Base-by-base conservation (phyloP, 2,329 filamentous ascomycete genomes). In the Ceratocystis smalleyi region DNA sequence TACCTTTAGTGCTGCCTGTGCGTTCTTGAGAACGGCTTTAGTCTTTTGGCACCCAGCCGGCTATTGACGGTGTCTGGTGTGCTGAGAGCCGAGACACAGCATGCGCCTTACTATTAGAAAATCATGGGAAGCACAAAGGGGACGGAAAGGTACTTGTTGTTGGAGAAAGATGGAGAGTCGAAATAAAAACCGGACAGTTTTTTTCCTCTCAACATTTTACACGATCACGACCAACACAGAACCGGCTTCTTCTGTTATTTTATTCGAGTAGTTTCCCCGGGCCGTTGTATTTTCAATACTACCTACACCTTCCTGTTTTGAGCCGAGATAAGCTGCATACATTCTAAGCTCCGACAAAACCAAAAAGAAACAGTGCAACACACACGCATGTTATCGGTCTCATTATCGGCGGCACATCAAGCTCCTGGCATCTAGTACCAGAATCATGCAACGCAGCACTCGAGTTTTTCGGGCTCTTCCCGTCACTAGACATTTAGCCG, bases 381-480 rank as follows among this genome's bases (percentile, higher is more conserved):
- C 12, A 51, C 47, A 5, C 22, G 22, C 22, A 51, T 15, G 27
- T 15, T 27, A 27, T 51, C 22, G 3, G 8, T 6, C 10, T 22
- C 47, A 51, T 51, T 51, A n/a, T 32, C n/a, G 5, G 15, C 27
- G 8, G 30, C 2, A 5, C 17, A 35, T 35, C 15, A 32, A 17
- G 17, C 27, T 32, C 15, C 35, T 61, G 43, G 22, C 12, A 24
- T 17, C 12, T 35, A 45, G 40, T 54, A 51, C 43, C 35, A 85
- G 85, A 83, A 81, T 83, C 74, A 75, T 82, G 65, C 79, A 77
- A 69, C 74, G 78, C 68, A 75, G 78, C 70, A 78, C 80, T 54
- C 77, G 79, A 69, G 74, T 75, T 65, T 71, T 82, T 67, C 76
- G 76, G 67, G 54, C 65, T 17, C 43, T 27, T 17, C 15, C 45